These are phyloP conservation scores for Fusarium irregulare DNA, from an alignment of 2,329 filamentous ascomycete genomes.

Conservation along the genomic window DNA sequence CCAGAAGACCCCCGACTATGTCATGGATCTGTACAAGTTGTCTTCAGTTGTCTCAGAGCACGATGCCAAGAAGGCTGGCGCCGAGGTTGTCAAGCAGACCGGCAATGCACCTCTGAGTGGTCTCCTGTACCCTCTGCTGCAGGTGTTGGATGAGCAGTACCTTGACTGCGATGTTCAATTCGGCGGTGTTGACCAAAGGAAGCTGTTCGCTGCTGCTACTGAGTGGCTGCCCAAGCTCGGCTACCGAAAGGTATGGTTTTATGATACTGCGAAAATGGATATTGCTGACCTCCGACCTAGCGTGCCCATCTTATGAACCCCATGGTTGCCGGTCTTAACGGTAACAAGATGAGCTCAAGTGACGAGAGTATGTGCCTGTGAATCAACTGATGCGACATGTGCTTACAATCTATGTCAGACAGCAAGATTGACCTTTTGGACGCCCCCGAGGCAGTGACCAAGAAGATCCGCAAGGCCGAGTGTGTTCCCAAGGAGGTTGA, in stretches of 20 bases:
- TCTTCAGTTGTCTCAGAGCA: conserved; percentile 77
- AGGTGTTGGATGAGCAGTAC: conserved; percentile 91
- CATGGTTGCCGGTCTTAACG: conserved; percentile 88
- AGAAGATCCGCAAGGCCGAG: conserved; percentile 88
- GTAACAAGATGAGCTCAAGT: conserved; percentile 88
- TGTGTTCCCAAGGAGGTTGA: conserved; percentile 81
- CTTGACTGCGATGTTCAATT: conserved; percentile 90
- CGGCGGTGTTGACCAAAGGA: conserved; percentile 85
- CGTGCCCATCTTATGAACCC: conserved; percentile 64
- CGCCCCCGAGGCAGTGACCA: conserved; percentile 75
- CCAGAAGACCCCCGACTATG: conserved; percentile 78
- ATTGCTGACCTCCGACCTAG: conserved; percentile 39
- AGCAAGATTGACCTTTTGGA: conserved; percentile 97
- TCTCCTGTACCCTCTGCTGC: conserved; percentile 66
- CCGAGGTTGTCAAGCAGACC: conserved; percentile 94
- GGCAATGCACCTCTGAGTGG: conserved; percentile 75
- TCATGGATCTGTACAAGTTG: conserved; percentile 89
- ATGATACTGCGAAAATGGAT: too few species aligned
- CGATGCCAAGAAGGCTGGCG: conserved; percentile 89
- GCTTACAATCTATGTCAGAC: conserved; percentile 57
- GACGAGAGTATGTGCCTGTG: conserved; percentile 63
- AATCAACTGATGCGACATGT: not conserved
- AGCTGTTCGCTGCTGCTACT: conserved; percentile 86
- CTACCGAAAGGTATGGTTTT: conserved; percentile 70
- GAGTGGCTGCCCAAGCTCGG: conserved; percentile 88